Conservation (phyloP, 2,329 filamentous ascomycete genomes). For the Orbilia quercus region DNA sequence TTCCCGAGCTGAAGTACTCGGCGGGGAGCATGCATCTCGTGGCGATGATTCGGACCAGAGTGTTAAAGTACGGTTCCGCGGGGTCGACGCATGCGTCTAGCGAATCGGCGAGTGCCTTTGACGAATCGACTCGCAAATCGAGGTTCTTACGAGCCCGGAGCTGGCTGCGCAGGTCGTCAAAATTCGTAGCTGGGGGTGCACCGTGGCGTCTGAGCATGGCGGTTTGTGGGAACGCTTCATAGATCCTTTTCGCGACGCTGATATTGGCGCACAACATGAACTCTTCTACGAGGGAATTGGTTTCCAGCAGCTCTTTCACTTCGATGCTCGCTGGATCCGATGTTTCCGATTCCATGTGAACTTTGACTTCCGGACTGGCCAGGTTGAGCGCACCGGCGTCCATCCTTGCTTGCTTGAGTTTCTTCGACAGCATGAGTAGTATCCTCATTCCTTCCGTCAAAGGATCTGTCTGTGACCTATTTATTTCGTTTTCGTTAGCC, state of each 20-base stretch:
- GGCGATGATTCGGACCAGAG: conserved; percentile 93
- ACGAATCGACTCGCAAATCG: conserved; percentile 84
- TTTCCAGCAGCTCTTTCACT: conserved; percentile 92
- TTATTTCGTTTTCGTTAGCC: conserved; percentile 9
- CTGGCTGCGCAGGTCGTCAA: conserved; percentile 91
- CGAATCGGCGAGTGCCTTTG: conserved; percentile 91
- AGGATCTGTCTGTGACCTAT: conserved; percentile 76
- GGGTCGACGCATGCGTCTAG: conserved; percentile 85
- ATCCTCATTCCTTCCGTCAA: conserved; percentile 89
- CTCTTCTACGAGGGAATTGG: conserved; percentile 97
- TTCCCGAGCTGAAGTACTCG: conserved; percentile 96
- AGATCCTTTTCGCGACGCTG: conserved; percentile 89
- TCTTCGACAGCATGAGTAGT: conserved; percentile 87
- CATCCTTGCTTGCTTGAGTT: conserved; percentile 93
- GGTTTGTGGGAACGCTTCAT: conserved; percentile 92
- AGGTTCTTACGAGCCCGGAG: conserved; percentile 86
- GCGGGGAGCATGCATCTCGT: conserved; percentile 99
- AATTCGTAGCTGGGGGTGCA: conserved; percentile 92
- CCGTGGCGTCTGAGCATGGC: conserved; percentile 87
- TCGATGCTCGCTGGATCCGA: conserved; percentile 96
- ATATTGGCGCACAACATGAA: conserved; percentile 99
- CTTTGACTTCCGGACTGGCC: conserved; percentile 96
- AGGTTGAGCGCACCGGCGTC: conserved; percentile 94
- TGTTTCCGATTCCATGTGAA: conserved; percentile 93
- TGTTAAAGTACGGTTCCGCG: conserved; percentile 95